phyloP scores from a whole-genome alignment of 176 grass and related monocot genomes.

The Carex parvula region DNA sequence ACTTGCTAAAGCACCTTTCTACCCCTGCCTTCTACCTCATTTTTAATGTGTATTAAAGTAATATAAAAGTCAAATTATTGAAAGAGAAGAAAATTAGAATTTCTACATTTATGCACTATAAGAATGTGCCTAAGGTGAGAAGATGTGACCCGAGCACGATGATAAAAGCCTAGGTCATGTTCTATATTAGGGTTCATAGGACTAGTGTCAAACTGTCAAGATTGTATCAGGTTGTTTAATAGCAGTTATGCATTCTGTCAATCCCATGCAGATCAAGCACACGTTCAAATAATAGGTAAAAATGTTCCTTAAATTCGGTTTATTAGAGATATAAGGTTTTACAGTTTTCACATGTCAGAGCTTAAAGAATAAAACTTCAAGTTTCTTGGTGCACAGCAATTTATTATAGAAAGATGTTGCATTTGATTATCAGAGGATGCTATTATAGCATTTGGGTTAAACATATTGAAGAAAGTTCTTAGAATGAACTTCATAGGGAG shows the following conservation, averaged over 20 bases:
- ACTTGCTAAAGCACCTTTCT: neutral
- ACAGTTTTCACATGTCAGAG: neutral
- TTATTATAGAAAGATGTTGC: neutral
- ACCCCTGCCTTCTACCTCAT: neutral
- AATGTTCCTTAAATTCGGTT: neutral
- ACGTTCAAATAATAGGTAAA: neutral
- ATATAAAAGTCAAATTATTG: neutral
- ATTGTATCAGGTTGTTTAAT: slow-evolving; percentile 5
- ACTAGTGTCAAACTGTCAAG: neutral
- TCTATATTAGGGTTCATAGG: neutral
- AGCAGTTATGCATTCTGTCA: neutral
- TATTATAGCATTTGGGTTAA: neutral
- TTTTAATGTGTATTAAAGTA: neutral
- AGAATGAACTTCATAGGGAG: neutral
- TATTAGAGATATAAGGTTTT: neutral
- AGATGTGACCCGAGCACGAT: neutral
- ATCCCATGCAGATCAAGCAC: neutral
- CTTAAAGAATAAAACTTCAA: slow-evolving; percentile 7
- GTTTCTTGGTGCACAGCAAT: neutral
- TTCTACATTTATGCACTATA: neutral
- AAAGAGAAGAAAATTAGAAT: neutral
- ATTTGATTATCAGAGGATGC: neutral
- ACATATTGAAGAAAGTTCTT: neutral
- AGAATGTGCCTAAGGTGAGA: neutral
- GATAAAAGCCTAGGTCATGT: neutral